Conservation (phyloP, 2,329 filamentous ascomycete genomes). For the Dryadomyces quercus-mongolicae region DNA sequence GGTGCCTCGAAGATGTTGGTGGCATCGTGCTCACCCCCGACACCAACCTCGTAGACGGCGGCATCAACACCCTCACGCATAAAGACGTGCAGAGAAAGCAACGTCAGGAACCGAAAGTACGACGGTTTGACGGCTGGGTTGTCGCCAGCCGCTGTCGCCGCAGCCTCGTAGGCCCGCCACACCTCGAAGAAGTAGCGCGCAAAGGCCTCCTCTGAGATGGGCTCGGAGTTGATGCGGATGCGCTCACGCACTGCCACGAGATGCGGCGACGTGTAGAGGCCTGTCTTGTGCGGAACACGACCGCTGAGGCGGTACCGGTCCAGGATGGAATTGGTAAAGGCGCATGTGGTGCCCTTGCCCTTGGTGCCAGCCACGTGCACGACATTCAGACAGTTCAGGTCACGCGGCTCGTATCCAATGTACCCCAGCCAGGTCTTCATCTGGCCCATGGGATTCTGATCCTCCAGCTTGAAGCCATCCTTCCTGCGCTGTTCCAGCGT, state of each 20-base stretch:
- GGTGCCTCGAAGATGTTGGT: conserved; percentile 52
- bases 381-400: conserved; percentile 50
- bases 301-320: conserved; percentile 28
- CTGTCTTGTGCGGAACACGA: conserved; percentile 31
- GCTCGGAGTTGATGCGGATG: conserved; percentile 47
- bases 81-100: conserved; percentile 58
- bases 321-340: conserved; percentile 53
- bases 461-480: conserved; percentile 54
- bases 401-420: conserved; percentile 55
- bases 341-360: conserved; percentile 63
- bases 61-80: conserved; percentile 48
- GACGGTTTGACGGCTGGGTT: conserved; percentile 31
- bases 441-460: conserved; percentile 50
- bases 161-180: conserved; percentile 36
- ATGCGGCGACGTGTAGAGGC: conserved; percentile 59
- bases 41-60: conserved; percentile 54
- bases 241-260: conserved; percentile 55
- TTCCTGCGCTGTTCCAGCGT: conserved; percentile 68
- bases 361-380: conserved; percentile 66
- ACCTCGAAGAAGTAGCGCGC: conserved; percentile 57
- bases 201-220: conserved; percentile 47
- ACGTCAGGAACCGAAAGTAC: conserved; percentile 50
- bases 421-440: conserved; percentile 68
- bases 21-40: conserved; percentile 56
- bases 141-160: conserved; percentile 16